phyloP scores from a whole-genome alignment of 495 filamentous ascomycete genomes.

The Podospora pseudopauciseta region DNA sequence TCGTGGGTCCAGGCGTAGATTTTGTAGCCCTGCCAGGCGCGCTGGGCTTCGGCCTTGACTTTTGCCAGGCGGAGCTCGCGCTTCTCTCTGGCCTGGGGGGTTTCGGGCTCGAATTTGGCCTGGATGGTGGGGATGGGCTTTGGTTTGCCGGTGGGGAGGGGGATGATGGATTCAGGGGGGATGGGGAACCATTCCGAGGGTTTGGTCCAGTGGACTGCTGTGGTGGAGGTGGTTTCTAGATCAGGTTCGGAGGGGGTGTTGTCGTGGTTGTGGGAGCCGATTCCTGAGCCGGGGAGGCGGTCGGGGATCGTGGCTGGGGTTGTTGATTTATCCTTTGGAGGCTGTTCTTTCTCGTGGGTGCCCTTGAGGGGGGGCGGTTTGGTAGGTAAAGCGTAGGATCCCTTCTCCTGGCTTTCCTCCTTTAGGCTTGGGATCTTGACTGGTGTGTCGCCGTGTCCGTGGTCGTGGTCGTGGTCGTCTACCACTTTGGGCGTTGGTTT shows the following conservation, averaged over 20 bases:
- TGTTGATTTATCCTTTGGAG: background rate
- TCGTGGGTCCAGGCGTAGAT: slow-evolving; percentile 79
- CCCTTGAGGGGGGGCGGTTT: background rate
- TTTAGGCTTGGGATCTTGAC: slow-evolving; percentile 41
- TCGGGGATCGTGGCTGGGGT: slow-evolving; percentile 15
- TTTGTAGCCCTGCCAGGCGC: slow-evolving; percentile 81
- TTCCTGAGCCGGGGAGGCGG: slow-evolving; percentile 3
- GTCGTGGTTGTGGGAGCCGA: slow-evolving; percentile 9
- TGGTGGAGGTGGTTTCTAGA: slow-evolving; percentile 18
- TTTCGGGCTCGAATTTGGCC: slow-evolving; percentile 62
- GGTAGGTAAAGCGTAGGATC: slow-evolving; percentile 28
- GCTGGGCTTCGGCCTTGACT: slow-evolving; percentile 73
- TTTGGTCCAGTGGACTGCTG: slow-evolving; percentile 64
- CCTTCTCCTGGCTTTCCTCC: slow-evolving; percentile 28
- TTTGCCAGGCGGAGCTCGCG: slow-evolving; percentile 60
- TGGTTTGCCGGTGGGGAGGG: slow-evolving; percentile 66
- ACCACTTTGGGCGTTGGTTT: background rate
- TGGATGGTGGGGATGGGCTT: slow-evolving; percentile 75
- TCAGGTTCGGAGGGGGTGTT: slow-evolving; percentile 15
- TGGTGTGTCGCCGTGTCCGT: background rate
- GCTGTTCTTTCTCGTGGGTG: background rate
- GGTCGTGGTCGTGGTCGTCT: background rate
- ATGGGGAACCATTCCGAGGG: slow-evolving; percentile 72
- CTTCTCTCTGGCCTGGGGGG: slow-evolving; percentile 53
- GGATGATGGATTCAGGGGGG: slow-evolving; percentile 62